Conservation (phyloP, 108 stramenopile species). For the Aurantiochytrium sp. region DNA sequence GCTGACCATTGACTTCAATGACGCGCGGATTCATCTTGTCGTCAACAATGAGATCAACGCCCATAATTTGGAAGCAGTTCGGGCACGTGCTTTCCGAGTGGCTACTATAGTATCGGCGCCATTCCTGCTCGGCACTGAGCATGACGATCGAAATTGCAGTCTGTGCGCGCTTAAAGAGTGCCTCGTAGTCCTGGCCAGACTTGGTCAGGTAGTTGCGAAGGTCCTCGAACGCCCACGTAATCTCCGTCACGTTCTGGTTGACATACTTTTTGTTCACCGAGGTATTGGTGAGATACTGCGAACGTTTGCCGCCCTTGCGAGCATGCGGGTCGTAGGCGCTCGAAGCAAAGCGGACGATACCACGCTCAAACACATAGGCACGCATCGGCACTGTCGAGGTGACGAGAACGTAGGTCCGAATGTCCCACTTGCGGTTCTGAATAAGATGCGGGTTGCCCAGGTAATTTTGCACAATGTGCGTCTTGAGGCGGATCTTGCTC, state of each 20-base stretch:
- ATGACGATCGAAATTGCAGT: slow-evolving; percentile 2
- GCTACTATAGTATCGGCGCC: slow-evolving; percentile 3
- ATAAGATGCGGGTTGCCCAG: slow-evolving; percentile 4
- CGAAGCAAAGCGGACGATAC: not conserved
- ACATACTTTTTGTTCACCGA: slow-evolving; percentile 7
- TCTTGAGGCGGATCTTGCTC: not conserved
- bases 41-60: not conserved
- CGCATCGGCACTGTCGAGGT: not conserved
- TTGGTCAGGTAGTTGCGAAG: not conserved
- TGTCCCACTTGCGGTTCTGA: slow-evolving; percentile 6
- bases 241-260: slow-evolving; percentile 14
- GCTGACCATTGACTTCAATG: slow-evolving; percentile 11
- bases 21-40: slow-evolving; percentile 7
- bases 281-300: slow-evolving; percentile 7
- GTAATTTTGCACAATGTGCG: slow-evolving; percentile 8
- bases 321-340: slow-evolving; percentile 7
- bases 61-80: slow-evolving; percentile 8
- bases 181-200: not conserved
- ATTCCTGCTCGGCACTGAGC: slow-evolving; percentile 8
- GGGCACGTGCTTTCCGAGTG: not conserved
- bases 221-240: slow-evolving; percentile 13
- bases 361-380: not conserved
- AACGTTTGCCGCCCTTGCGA: not conserved
- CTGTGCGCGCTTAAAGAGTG: not conserved
- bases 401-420: slow-evolving; percentile 8